Percentiles rank a stretch among this genome's conserved stretches.
phyloP scores from a whole-genome alignment of 371 early-diverging fungal species.

The Zopfochytrium polystomum region DNA sequence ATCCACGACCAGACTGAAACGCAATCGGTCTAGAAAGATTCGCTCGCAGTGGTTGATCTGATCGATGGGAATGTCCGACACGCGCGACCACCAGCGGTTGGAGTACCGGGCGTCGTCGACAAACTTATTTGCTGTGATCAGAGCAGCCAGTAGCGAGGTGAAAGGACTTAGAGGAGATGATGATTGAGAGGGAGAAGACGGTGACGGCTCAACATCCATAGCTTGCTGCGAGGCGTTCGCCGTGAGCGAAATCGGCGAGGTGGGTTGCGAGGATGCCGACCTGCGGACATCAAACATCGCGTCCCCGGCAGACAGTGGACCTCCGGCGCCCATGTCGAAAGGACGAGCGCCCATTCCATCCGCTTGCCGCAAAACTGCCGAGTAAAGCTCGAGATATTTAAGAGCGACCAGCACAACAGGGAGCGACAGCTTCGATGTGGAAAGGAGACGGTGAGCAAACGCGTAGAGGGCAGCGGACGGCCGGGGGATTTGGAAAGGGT shows the following conservation, averaged over 20 bases:
- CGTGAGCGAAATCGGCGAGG: too few species aligned
- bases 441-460: constrained; percentile 20
- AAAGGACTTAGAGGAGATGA: constrained; percentile 2
- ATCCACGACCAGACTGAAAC: constrained; percentile 8
- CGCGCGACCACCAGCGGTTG: constrained; percentile 23
- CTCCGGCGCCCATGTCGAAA: background rate
- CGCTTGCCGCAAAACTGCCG: background rate
- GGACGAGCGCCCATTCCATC: background rate
- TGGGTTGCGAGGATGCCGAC: too few species aligned
- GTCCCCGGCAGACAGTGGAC: background rate
- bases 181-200: background rate
- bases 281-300: too few species aligned
- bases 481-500: background rate
- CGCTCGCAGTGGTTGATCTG: constrained; percentile 13
- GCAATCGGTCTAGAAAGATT: constrained; percentile 3
- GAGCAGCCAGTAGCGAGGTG: constrained; percentile 13
- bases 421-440: constrained; percentile 11
- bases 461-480: constrained; percentile 25
- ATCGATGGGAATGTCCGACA: constrained; percentile 17
- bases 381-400: constrained; percentile 14
- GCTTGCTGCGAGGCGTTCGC: too few species aligned
- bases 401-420: constrained; percentile 19
- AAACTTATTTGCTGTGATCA: constrained; percentile 25
- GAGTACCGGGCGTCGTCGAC: constrained; percentile 27
- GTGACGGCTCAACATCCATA: constrained; percentile 2